A percentile compares a stretch with the other conserved stretches of the same genome.
Conservation (phyloP, 257 asterid genomes). For the Nicotiana noctiflora region DNA sequence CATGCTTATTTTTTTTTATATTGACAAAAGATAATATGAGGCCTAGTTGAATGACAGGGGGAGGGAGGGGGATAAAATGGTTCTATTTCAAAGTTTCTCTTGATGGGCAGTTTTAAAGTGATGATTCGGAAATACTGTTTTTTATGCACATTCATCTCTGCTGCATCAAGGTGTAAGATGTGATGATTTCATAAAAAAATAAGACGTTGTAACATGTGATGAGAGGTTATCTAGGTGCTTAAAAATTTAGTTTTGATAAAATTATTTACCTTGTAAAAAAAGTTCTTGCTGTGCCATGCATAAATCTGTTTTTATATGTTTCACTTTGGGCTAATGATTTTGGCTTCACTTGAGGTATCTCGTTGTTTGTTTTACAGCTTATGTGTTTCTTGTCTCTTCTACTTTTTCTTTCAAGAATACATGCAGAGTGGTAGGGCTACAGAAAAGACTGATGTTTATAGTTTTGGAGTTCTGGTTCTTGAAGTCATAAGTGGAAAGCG, state of each 20-base stretch:
- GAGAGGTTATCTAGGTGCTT: slow-evolving; percentile 1
- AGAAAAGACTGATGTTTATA: slow-evolving; percentile 77
- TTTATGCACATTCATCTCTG: background rate
- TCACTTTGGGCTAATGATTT: background rate
- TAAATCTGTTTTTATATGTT: slow-evolving; percentile 1
- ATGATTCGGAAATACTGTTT: background rate
- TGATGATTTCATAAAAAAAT: background rate
- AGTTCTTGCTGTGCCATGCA: background rate
- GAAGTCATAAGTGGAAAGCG: slow-evolving; percentile 69
- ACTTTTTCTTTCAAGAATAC: slow-evolving; percentile 40
- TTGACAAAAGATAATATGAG: background rate
- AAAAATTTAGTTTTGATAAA: background rate
- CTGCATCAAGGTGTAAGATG: background rate
- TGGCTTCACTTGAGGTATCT: background rate
- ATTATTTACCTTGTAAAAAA: no score
- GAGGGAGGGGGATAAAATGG: background rate
- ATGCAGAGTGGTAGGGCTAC: slow-evolving; percentile 96
- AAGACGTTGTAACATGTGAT: background rate
- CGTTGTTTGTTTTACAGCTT: background rate
- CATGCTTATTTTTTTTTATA: background rate
- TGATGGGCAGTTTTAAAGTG: background rate
- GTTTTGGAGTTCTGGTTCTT: slow-evolving; percentile 80
- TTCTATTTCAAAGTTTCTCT: background rate
- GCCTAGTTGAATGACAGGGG: background rate
- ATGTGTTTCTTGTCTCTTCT: background rate